Evolutionary conservation across 257 asterid species (phyloP).

Genomic region (Solanum ossicruentum): DNA sequence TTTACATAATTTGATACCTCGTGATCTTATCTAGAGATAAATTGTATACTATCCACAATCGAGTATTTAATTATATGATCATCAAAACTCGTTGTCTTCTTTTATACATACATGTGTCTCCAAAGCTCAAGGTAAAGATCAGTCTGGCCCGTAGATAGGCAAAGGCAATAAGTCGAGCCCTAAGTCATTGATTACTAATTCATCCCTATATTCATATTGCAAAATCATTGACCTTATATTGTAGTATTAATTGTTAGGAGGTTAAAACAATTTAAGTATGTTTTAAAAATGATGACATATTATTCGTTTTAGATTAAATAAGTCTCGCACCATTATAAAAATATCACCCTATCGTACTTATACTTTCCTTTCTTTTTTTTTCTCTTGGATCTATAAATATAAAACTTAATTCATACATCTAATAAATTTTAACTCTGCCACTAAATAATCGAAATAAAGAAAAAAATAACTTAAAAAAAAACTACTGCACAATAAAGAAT

Average conservation of each 20-base stretch:
- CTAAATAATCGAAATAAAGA: accelerated
- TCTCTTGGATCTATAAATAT: not conserved
- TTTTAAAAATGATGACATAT: not conserved
- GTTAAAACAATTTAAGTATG: not conserved
- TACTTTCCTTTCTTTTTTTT: no score
- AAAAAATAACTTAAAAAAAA: not conserved
- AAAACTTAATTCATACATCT: accelerated
- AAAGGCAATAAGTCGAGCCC: not conserved
- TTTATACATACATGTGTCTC: not conserved
- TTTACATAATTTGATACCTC: not conserved
- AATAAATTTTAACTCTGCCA: not conserved
- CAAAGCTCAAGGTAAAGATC: not conserved
- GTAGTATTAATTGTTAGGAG: not conserved
- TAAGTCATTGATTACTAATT: not conserved
- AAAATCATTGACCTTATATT: not conserved
- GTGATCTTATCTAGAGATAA: not conserved
- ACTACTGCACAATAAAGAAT: not conserved
- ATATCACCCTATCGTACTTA: no score
- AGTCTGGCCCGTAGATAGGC: not conserved
- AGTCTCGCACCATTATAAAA: no score
- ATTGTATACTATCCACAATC: not conserved
- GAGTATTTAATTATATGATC: not conserved
- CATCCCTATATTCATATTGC: not conserved
- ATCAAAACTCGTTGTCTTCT: not conserved
- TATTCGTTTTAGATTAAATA: not conserved